Base-by-base conservation (phyloP, 1,139 yeast genomes). In the Kodamaea alishanica region DNA sequence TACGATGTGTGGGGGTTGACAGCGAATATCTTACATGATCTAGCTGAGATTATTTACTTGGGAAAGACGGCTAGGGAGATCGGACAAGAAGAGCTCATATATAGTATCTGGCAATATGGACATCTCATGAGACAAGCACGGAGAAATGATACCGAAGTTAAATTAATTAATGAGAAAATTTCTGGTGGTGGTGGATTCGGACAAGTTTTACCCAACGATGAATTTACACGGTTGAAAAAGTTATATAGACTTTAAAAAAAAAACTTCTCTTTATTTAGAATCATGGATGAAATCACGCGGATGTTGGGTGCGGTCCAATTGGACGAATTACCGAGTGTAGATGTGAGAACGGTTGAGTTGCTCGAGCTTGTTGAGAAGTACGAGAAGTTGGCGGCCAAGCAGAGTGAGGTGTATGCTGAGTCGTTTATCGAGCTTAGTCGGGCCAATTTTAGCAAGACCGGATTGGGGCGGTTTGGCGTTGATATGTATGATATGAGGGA, bases 1-100 rank as follows among this genome's bases (percentile, higher is more conserved):
- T 77, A 84, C 54, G 86, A 84, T 51, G 86, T 89, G 3, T 89
- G 96, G 97, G 96, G 97, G 0, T 63, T 89, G 34, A 89, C 96
- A 0, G 96, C 96, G 3, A 84, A 86, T 51, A 86, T 89, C 6
- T 60, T 89, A 9, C 84, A 82, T 48, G 96, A 89, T 55, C 60
- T 85, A 27, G 89, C 95, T 5, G 72, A 76, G 39, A 66, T 86
- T 5, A 73, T 77, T 1, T 77, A 73, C 46, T 65, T 42, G 7
- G 48, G 46, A 12, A 33, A 44, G 9, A 48, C 44, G 2, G 43
- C 51, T 8, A 46, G 60, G 4, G 66, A 52, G 44, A 56, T 75
- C 45, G 89, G 88, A 1, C 84, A 83, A 48, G 90, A 84, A 54
- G 84, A 79, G 45, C 59, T 83, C 46, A 80, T 83, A 29, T 69